Percentiles rank a stretch among this genome's conserved stretches.
Conservation (phyloP, 2,329 filamentous ascomycete species). For the Raffaelea arxii region DNA sequence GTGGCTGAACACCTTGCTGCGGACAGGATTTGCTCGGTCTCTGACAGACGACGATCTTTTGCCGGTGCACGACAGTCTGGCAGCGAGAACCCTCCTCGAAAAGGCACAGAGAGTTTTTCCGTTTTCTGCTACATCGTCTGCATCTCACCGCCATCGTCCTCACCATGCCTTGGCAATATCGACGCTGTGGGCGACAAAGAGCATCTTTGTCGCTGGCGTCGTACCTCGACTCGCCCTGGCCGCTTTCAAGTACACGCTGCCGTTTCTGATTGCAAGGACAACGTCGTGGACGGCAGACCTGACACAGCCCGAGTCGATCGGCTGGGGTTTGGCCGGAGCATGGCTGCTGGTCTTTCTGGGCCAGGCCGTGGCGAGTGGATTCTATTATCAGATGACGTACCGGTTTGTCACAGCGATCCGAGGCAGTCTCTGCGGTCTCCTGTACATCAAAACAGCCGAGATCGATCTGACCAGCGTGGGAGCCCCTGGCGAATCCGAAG, state of each 20-base stretch:
- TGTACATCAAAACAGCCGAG: constrained; percentile 21
- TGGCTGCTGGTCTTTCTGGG: constrained; percentile 1
- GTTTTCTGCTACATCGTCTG: background rate
- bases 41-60: background rate
- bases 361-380: background rate
- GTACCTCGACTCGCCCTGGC: background rate
- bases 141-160: background rate
- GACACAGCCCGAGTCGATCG: background rate
- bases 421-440: constrained; percentile 18
- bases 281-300: background rate
- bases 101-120: no score
- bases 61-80: background rate
- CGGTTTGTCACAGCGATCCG: constrained; percentile 20
- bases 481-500: constrained; percentile 14
- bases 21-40: background rate
- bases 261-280: background rate
- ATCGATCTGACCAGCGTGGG: constrained; percentile 1
- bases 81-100: background rate
- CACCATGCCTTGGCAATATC: background rate
- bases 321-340: background rate
- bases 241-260: background rate
- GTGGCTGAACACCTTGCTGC: constrained; percentile 1
- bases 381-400: background rate
- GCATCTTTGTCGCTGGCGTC: background rate
- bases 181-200: background rate